Evolutionary conservation across 228 moss, liverwort and hornwort species (phyloP).

Genomic region (Sphagnum magellanicum): DNA sequence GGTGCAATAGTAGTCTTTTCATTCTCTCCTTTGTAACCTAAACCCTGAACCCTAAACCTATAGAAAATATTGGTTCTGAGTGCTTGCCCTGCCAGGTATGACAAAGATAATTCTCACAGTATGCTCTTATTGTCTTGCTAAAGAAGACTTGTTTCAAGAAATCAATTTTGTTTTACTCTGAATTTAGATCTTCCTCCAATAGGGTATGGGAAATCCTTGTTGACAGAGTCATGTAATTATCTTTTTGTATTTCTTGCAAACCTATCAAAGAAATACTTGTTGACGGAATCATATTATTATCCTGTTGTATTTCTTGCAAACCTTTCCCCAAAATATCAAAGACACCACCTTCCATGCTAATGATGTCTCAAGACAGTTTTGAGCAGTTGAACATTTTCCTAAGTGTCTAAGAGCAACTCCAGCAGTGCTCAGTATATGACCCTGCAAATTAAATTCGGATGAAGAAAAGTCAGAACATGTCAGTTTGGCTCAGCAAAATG

Average conservation of each 20-base stretch:
- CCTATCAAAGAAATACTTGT: not conserved
- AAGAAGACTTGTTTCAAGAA: not conserved
- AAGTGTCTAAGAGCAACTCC: too few species aligned
- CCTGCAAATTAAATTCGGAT: too few species aligned
- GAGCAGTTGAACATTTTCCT: too few species aligned
- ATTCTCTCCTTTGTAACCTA: not conserved
- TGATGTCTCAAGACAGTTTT: too few species aligned
- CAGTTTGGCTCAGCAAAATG: too few species aligned
- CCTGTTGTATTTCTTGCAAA: not conserved
- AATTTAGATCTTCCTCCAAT: not conserved
- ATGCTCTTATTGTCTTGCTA: not conserved
- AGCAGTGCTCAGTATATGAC: too few species aligned
- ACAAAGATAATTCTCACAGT: not conserved
- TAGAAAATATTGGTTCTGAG: not conserved
- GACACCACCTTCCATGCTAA: too few species aligned
- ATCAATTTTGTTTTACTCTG: not conserved
- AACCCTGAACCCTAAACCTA: not conserved
- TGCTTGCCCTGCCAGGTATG: not conserved
- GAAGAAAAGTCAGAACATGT: too few species aligned
- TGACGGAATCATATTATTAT: not conserved
- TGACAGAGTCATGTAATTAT: not conserved
- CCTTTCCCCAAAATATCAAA: too few species aligned
- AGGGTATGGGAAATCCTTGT: not conserved
- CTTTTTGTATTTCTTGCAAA: not conserved
- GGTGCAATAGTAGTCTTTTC: not conserved